A percentile compares a stretch with the other conserved stretches of the same genome.
Evolutionary conservation across 1,284 basidiomycete species (phyloP).

Genomic region (Thecaphora frezii): DNA sequence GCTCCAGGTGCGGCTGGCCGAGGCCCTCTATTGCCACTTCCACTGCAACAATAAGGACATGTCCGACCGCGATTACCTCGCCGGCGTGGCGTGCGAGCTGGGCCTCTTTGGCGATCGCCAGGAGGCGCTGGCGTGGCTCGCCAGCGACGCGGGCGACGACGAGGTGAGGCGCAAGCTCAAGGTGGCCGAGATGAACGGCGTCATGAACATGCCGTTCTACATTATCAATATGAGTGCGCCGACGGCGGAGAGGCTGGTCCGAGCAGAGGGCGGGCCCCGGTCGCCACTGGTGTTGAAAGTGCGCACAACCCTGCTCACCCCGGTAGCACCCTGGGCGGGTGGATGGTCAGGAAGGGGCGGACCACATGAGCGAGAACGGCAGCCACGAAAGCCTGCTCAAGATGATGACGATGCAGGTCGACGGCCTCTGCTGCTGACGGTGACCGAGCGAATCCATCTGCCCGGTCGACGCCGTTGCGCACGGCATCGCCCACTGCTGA

Average conservation of each 20-base stretch:
- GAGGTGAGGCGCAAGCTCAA: constrained; percentile 33
- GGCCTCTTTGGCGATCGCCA: constrained; percentile 16
- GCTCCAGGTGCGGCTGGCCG: constrained; percentile 24
- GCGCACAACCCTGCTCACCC: no score
- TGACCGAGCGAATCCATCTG: no score
- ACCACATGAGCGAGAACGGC: constrained; percentile 38
- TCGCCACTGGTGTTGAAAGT: no score
- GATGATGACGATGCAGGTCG: constrained; percentile 47
- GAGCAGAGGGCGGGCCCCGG: no score
- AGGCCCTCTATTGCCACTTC: constrained; percentile 27
- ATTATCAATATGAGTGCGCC: constrained; percentile 33
- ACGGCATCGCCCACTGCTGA: no score
- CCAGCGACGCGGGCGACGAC: constrained; percentile 36
- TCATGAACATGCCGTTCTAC: constrained; percentile 37
- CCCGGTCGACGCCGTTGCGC: no score
- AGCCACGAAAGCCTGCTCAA: constrained; percentile 28
- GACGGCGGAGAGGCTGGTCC: no score
- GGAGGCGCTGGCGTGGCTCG: constrained; percentile 30
- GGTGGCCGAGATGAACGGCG: constrained; percentile 42
- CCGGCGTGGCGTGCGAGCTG: constrained; percentile 18
- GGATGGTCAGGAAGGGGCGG: constrained; percentile 39
- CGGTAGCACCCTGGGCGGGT: no score
- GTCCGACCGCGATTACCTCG: constrained; percentile 25
- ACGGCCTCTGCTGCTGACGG: no score
- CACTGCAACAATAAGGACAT: constrained; percentile 27